Base-by-base conservation (phyloP, 768 basidiomycete species). In the Stropharia rugosoannulata region DNA sequence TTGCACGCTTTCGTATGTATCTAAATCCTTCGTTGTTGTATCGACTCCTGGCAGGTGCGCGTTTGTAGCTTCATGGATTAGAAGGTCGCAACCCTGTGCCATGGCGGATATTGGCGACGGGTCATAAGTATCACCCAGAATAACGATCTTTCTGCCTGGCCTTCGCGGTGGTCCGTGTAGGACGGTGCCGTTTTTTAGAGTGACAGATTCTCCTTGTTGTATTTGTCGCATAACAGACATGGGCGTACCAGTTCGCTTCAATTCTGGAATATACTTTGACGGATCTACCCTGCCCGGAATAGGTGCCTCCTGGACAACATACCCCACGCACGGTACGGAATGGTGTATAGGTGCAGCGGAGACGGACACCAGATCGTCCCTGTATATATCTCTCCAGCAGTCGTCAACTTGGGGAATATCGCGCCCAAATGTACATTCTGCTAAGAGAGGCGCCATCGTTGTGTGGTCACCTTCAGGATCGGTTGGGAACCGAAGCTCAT, bases 61-160 rank as follows among this genome's bases (percentile, higher is more conserved):
- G 65, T 95, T 96, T 8, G 93, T 96, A 9, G 90, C 89, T 71
- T 97, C 94, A 64, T 97, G 94, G 29, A 96, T 76, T 27, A 95
- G 72, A 41, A 95, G 59, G 58, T 93, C 88, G 29, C 87, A 81
- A 51, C 82, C 83, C 66, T 70, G 67, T 16, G 89, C 89, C 7
- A 93, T 68, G 8, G 73, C 69, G 18, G 73, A 74, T 37, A 90
- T 86, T 4, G 81, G 74, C n/a, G 84, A 85, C 5, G 89, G 88
- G 68, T 96, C 85, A 65, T 79, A 86, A 4, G 93, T 94, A 62
- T 95, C 95, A 0, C 94, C 94, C 36, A 95, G 76, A 55, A 97
- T 83, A 29, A 83, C 86, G 19, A 96, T 61, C 68, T 92, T 92
- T 49, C 91, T 78, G 3, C 92, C 94, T 1, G 75, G 78, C 49